Conservation (phyloP, 2,329 filamentous ascomycete species). For the Fusarium nygamai region DNA sequence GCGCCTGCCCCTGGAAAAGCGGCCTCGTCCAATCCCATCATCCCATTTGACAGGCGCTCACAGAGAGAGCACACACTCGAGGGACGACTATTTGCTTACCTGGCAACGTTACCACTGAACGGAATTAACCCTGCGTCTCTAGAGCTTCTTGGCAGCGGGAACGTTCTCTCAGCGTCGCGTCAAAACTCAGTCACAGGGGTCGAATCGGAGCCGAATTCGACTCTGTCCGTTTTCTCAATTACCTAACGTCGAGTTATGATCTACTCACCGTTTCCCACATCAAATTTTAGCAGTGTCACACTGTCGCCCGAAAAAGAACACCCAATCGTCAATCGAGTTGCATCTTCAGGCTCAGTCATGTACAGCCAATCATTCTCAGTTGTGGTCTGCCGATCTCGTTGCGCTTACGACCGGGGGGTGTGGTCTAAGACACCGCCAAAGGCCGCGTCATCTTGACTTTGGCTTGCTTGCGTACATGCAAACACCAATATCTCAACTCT, state of each 20-base stretch:
- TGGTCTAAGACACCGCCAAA: constrained; percentile 33
- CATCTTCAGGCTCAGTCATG: constrained; percentile 2
- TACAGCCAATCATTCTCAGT: constrained; percentile 26
- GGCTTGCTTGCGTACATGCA: constrained; percentile 42
- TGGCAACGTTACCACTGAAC: constrained; percentile 29
- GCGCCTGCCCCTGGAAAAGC: constrained; percentile 38
- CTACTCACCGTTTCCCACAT: constrained; percentile 23
- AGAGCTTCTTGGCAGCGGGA: constrained; percentile 35
- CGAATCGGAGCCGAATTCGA: constrained; percentile 21
- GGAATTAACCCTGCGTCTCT: constrained; percentile 24
- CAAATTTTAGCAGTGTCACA: constrained; percentile 3
- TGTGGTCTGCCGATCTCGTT: constrained; percentile 16
- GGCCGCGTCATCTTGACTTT: constrained; percentile 43
- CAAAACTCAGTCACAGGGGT: constrained; percentile 15
- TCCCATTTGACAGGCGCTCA: constrained; percentile 32
- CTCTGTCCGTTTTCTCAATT: constrained; percentile 16
- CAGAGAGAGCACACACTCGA: constrained; percentile 24
- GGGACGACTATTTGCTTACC: constrained; percentile 7
- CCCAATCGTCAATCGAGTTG: constrained; percentile 18
- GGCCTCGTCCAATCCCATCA: constrained; percentile 27
- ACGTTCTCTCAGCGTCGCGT: constrained; percentile 16
- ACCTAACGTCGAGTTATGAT: constrained; percentile 6
- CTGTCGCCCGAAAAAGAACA: not conserved
- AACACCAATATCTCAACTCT: constrained; percentile 28
- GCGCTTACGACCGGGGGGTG: constrained; percentile 39